Conservation (phyloP, 1,284 basidiomycete species). For the Papiliotrema flavescens region DNA sequence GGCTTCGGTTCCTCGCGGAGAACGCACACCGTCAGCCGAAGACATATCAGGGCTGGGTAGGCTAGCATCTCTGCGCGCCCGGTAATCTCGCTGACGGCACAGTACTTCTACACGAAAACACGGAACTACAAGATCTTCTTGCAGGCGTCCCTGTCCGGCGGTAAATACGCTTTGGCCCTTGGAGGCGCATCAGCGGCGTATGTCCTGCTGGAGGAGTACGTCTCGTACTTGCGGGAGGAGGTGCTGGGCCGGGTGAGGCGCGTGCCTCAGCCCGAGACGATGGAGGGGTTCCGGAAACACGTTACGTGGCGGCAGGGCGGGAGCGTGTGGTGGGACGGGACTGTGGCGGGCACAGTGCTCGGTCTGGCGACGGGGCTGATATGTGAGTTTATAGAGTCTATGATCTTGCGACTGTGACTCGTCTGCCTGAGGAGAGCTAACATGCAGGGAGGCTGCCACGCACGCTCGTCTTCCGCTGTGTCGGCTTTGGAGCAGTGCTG, state of each 20-base stretch:
- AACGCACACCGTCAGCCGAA: conserved; percentile 47
- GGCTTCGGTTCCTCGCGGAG: conserved; percentile 46
- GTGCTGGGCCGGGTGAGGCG: conserved; percentile 9
- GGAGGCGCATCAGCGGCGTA: conserved; percentile 34
- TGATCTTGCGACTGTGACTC: background rate
- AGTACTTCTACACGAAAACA: conserved; percentile 51
- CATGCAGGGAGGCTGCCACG: conserved; percentile 40
- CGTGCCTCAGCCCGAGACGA: background rate
- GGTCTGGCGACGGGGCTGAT: conserved; percentile 27
- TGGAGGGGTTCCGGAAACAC: conserved; percentile 9
- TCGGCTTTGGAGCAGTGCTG: conserved; percentile 34
- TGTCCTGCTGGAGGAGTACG: conserved; percentile 38
- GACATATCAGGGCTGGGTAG: conserved; percentile 48
- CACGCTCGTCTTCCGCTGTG: conserved; percentile 31
- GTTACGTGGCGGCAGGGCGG: conserved; percentile 34
- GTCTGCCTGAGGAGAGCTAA: background rate
- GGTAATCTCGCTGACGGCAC: background rate
- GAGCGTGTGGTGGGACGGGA: conserved; percentile 39
- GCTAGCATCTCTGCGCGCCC: conserved; percentile 5
- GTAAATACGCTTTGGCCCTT: conserved; percentile 32
- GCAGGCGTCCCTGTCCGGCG: conserved; percentile 31
- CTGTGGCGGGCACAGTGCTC: conserved; percentile 35
- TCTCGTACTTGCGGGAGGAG: conserved; percentile 32
- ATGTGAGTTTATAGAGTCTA: conserved; percentile 29
- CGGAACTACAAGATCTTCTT: conserved; percentile 47